Evolutionary conservation across 2,329 filamentous ascomycete genomes (phyloP).

Genomic region (Aschersonia sp.): DNA sequence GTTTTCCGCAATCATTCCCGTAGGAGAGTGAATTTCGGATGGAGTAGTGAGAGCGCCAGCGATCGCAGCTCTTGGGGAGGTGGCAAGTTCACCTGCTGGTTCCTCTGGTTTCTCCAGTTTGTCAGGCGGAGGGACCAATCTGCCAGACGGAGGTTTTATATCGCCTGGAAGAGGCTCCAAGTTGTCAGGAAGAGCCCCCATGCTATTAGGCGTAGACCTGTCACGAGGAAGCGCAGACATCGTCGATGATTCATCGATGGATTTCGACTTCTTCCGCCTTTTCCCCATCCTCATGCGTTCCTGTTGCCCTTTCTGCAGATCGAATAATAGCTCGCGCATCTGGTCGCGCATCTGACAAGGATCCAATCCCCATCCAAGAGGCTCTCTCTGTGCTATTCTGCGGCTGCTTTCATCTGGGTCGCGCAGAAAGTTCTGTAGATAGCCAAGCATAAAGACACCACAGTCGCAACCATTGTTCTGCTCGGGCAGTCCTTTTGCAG

Average conservation of each 20-base stretch:
- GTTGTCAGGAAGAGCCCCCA: too few relatives aligned
- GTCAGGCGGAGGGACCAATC: too few relatives aligned
- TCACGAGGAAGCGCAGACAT: too few relatives aligned
- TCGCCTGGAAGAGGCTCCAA: too few relatives aligned
- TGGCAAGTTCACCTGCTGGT: too few relatives aligned
- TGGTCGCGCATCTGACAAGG: slow-evolving; percentile 44
- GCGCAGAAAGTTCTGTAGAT: slow-evolving; percentile 67
- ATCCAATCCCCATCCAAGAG: slow-evolving; percentile 36
- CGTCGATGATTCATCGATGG: background rate
- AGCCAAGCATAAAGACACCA: slow-evolving; percentile 73
- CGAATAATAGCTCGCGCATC: slow-evolving; percentile 52
- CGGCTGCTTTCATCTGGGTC: slow-evolving; percentile 57
- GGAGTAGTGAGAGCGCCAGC: too few relatives aligned
- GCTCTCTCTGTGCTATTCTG: slow-evolving; percentile 48
- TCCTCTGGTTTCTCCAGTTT: too few relatives aligned
- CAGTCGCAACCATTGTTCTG: slow-evolving; percentile 85
- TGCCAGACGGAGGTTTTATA: too few relatives aligned
- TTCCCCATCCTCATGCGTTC: slow-evolving; percentile 11
- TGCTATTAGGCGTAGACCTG: too few relatives aligned
- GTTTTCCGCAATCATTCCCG: too few relatives aligned
- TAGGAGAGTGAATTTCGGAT: too few relatives aligned
- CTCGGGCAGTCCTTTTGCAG: slow-evolving; percentile 58
- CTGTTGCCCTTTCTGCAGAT: slow-evolving; percentile 45
- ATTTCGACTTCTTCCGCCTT: background rate
- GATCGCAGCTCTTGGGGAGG: too few relatives aligned